These are phyloP conservation scores for Epichloe gansuensis DNA, from an alignment of 2,329 filamentous ascomycete genomes.

Conservation along the genomic window DNA sequence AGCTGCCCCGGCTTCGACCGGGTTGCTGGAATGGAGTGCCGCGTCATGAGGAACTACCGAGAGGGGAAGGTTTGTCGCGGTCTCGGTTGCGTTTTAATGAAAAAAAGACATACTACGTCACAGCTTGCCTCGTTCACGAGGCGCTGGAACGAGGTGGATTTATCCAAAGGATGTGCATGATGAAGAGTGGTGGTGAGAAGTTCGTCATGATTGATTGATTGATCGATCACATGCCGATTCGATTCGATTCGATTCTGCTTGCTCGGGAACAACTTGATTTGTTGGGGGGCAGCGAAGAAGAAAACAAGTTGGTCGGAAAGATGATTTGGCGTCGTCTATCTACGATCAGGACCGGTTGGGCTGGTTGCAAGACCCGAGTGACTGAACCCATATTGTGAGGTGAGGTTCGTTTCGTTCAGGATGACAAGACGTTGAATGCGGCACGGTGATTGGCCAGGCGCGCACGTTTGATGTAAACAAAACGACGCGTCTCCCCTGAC, in stretches of 20 bases:
- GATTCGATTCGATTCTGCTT: too few relatives aligned
- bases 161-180: neutral
- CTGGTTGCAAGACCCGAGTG: too few relatives aligned
- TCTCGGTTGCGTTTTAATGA: neutral
- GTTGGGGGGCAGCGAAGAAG: too few relatives aligned
- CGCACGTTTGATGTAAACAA: conserved; percentile 6
- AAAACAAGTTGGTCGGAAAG: too few relatives aligned
- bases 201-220: neutral
- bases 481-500: conserved; percentile 4
- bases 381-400: neutral
- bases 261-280: too few relatives aligned
- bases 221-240: too few relatives aligned
- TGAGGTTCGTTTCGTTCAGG: too few relatives aligned
- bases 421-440: neutral
- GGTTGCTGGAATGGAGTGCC: neutral
- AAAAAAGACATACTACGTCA: neutral
- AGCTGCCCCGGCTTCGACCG: neutral
- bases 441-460: conserved; percentile 1
- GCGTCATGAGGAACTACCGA: neutral
- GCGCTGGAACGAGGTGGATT: neutral
- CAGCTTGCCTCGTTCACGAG: neutral
- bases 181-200: neutral
- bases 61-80: neutral
- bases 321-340: too few relatives aligned
- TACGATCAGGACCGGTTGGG: too few relatives aligned